Percentiles rank a stretch among this genome's conserved stretches.
phyloP scores from a whole-genome alignment of 139 green algal genomes.

The Raphidocelis subcapitata region DNA sequence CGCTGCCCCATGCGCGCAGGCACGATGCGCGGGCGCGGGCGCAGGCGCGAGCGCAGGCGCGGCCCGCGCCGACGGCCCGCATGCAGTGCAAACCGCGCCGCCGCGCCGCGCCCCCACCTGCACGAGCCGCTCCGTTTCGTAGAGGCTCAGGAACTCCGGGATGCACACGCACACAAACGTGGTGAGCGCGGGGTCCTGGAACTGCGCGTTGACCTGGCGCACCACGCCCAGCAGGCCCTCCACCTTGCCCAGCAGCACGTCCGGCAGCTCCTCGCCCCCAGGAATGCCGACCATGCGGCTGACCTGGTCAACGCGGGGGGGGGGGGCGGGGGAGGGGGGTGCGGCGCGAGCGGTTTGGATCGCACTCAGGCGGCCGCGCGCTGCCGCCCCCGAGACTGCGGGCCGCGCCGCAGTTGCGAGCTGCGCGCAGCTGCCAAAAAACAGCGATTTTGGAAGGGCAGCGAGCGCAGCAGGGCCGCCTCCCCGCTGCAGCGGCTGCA shows the following conservation, averaged over 20 bases:
- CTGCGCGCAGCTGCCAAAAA: too few relatives aligned
- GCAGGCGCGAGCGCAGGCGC: too few relatives aligned
- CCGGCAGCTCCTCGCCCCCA: conserved; percentile 41
- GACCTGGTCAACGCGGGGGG: conserved; percentile 32
- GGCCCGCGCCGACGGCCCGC: too few relatives aligned
- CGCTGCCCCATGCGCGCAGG: too few relatives aligned
- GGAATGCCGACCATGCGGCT: conserved; percentile 45
- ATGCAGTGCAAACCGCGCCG: background rate
- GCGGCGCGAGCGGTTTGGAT: background rate
- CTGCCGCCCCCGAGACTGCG: too few relatives aligned
- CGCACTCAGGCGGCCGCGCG: background rate
- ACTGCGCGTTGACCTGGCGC: conserved; percentile 86
- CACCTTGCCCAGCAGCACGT: conserved; percentile 65
- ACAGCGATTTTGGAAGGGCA: too few relatives aligned
- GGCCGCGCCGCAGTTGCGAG: too few relatives aligned
- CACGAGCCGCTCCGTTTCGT: conserved; percentile 97
- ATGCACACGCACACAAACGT: conserved; percentile 99
- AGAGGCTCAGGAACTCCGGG: conserved; percentile 96
- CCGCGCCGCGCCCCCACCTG: conserved; percentile 77
- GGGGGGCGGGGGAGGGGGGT: background rate
- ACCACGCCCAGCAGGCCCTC: conserved; percentile 59
- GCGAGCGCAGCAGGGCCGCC: too few relatives aligned
- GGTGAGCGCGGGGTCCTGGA: conserved; percentile 90
- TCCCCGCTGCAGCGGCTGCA: too few relatives aligned
- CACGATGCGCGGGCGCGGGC: too few relatives aligned